phyloP scores from a whole-genome alignment of 75 land plant species.

The Picea glauca region DNA sequence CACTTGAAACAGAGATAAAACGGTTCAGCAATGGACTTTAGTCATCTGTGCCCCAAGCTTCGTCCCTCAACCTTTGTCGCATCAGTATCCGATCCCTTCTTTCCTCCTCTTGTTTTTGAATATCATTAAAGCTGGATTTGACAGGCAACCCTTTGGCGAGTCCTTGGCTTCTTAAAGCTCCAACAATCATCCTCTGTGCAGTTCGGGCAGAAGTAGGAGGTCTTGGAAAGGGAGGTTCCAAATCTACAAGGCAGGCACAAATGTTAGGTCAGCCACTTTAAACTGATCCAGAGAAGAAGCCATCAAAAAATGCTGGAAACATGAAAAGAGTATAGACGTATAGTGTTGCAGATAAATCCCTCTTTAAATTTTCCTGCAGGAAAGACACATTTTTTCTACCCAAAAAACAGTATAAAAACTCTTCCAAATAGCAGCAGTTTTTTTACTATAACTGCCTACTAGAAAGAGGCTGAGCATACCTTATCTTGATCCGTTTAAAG shows the following conservation, averaged over 20 bases:
- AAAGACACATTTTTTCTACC: background rate
- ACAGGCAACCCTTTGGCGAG: slow-evolving; percentile 51
- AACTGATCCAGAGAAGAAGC: background rate
- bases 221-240: slow-evolving; percentile 85
- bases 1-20: no score
- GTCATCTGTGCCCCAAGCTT: slow-evolving; percentile 88
- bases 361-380: background rate
- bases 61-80: slow-evolving; percentile 71
- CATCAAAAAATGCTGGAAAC: background rate
- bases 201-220: slow-evolving; percentile 86
- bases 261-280: background rate
- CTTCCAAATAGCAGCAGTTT: background rate
- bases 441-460: background rate
- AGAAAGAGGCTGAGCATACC: background rate
- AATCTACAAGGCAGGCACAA: slow-evolving; percentile 43
- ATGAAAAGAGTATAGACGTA: background rate
- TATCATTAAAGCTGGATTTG: slow-evolving; percentile 38
- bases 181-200: slow-evolving; percentile 68
- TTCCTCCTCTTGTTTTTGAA: slow-evolving; percentile 69
- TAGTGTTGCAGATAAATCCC: background rate
- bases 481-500: background rate
- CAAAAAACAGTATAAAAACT: no score
- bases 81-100: slow-evolving; percentile 66
- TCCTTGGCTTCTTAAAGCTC: slow-evolving; percentile 71
- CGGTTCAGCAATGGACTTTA: background rate